Evolutionary conservation across 345 rosid species (phyloP), one percentile per base, ranked within the genome.

Genomic region (rapeseed (Brassica napus)): DNA sequence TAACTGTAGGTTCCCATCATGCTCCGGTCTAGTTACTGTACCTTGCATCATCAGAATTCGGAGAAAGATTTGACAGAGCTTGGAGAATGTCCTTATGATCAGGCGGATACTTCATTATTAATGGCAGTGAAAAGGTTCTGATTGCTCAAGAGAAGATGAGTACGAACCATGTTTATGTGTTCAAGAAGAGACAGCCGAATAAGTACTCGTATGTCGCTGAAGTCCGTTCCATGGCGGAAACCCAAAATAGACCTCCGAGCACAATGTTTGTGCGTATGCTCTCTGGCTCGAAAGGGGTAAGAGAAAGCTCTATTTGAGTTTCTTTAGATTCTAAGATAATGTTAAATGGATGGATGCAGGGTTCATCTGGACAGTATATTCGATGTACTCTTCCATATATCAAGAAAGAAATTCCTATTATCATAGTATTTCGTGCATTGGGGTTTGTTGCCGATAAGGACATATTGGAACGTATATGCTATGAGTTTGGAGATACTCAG

Each of bases 81-180:
- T 72, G 99, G 99, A 71, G 99, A 95, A 84, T 95, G 99, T 78
- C 98, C 99, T 26, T 95, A 86, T 79, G 99, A 95, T 82, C 99
- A 95, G 85, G 99, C 6, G 99, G 98, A 31, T 95, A 95, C 78
- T 95, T 95, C 68, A 95, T 95, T 34, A 93, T 95, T 26, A 95
- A 95, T 86, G 98, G 98, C 55, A 95, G 99, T 91, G 99, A 95
- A 72, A 95, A 95, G 82, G 99, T 95, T 85, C 84, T 95, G 24
- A 95, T 95, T 81, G 98, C 99, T 39, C 98, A 95, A 68, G 99
- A 95, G 88, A 95, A 95, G 89, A 95, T 95, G 98, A 95, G 99
- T 85, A 91, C 99, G 39, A 95, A 95, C 79, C 99, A 93, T 76
- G 96, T 95, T 3, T 95, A 90, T 76, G 99, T 95, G 54, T 95